phyloP scores from a whole-genome alignment of 1,284 basidiomycete genomes.

The Ceratobasidium sp. region DNA sequence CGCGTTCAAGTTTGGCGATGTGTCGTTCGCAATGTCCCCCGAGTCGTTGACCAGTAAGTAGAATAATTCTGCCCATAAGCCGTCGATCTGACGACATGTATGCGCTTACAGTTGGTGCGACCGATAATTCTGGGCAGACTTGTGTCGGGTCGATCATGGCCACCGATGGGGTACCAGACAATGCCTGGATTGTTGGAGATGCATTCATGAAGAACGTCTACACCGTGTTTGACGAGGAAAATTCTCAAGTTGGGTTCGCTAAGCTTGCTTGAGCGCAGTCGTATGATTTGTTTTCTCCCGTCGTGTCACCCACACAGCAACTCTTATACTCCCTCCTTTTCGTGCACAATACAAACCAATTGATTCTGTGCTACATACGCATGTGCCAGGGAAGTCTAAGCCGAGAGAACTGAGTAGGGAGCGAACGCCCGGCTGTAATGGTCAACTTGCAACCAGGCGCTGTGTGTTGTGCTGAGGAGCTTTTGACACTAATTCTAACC shows the following conservation, averaged over 20 bases:
- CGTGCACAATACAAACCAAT: too few relatives aligned
- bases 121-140: constrained; percentile 50
- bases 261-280: neutral
- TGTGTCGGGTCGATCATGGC: constrained; percentile 85
- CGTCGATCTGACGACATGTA: neutral
- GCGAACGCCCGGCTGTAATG: too few relatives aligned
- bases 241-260: constrained; percentile 22
- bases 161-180: constrained; percentile 60
- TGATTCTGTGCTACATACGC: too few relatives aligned
- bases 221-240: constrained; percentile 39
- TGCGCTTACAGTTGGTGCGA: constrained; percentile 14
- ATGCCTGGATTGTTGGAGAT: constrained; percentile 75
- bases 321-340: too few relatives aligned
- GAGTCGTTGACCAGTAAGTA: constrained; percentile 72
- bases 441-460: too few relatives aligned
- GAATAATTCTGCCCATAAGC: neutral
- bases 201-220: constrained; percentile 62
- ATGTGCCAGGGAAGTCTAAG: too few relatives aligned
- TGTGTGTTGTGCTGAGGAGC: too few relatives aligned
- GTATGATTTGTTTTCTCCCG: too few relatives aligned
- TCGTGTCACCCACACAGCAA: too few relatives aligned
- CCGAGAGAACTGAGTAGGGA: too few relatives aligned
- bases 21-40: constrained; percentile 60
- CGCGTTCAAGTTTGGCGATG: constrained; percentile 53
- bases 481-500: too few relatives aligned